Evolutionary conservation across 1,139 yeast species (phyloP).

Genomic region (Magnusiomyces tetraspermus): DNA sequence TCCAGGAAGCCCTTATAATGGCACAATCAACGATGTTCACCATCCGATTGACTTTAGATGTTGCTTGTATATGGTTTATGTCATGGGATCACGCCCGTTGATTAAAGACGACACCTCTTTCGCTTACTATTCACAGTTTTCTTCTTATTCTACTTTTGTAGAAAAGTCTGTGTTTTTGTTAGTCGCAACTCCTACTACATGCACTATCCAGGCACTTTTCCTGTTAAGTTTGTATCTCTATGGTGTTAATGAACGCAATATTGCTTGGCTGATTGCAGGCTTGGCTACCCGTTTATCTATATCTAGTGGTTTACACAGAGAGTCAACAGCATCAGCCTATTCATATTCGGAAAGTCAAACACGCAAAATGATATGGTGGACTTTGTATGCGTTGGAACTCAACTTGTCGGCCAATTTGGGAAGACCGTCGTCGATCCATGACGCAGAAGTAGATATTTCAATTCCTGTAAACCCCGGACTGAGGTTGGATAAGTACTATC

Average conservation of each 20-base stretch:
- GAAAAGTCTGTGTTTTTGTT: conserved; percentile 13
- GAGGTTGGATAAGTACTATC: conserved; percentile 8
- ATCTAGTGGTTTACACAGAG: conserved; percentile 14
- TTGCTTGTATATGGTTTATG: conserved; percentile 14
- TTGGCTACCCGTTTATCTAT: conserved; percentile 13
- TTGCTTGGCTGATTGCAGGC: conserved; percentile 14
- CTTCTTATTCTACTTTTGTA: conserved; percentile 12
- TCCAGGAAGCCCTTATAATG: neutral
- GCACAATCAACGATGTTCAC: neutral
- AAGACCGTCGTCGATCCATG: conserved; percentile 12
- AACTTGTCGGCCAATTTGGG: conserved; percentile 14
- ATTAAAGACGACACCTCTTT: conserved; percentile 12
- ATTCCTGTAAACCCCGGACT: conserved; percentile 12
- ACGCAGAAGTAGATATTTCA: conserved; percentile 13
- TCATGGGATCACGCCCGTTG: conserved; percentile 14
- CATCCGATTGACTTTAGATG: conserved; percentile 13
- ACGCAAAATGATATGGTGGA: conserved; percentile 12
- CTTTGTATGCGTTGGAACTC: conserved; percentile 13
- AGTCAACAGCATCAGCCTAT: conserved; percentile 9
- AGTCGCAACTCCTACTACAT: conserved; percentile 10
- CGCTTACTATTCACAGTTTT: conserved; percentile 8
- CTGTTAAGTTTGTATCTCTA: conserved; percentile 12
- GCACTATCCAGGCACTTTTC: conserved; percentile 13
- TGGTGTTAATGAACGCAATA: conserved; percentile 14
- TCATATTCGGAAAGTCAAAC: conserved; percentile 11